Percentiles rank a stretch among this genome's conserved stretches.
These are phyloP conservation scores for Mucor velutinosus DNA, from an alignment of 371 early-diverging fungal species.

Conservation along the genomic window DNA sequence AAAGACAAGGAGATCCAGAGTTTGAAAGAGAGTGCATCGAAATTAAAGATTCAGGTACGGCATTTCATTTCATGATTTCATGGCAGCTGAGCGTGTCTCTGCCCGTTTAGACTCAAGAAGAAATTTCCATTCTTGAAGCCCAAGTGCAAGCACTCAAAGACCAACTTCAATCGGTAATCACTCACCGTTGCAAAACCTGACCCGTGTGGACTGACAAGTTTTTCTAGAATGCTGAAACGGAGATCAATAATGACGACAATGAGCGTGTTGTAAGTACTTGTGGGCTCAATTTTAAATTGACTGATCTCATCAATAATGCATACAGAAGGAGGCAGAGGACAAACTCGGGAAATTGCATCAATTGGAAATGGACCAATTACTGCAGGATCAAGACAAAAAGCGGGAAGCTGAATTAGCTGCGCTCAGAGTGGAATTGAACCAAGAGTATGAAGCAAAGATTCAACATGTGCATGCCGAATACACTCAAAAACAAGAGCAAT, in stretches of 20 bases:
- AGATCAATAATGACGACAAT: neutral
- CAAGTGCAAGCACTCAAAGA: neutral
- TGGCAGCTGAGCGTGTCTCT: neutral
- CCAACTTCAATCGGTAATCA: neutral
- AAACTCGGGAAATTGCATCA: conserved; percentile 12
- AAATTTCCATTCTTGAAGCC: conserved; percentile 3
- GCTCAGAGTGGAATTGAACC: neutral
- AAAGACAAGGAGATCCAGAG: conserved; percentile 31
- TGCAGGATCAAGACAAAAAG: conserved; percentile 12
- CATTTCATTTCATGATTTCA: neutral
- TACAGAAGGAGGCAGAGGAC: conserved; percentile 4
- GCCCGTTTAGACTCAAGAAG: conserved; percentile 5
- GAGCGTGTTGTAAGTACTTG: neutral
- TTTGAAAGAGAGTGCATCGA: conserved; percentile 24
- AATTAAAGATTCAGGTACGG: conserved; percentile 15
- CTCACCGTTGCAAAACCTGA: neutral
- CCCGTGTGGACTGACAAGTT: neutral
- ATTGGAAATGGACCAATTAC: conserved; percentile 7
- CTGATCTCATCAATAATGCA: neutral
- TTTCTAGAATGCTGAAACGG: neutral
- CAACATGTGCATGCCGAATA: neutral
- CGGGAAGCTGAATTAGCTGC: neutral
- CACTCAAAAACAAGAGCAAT: neutral
- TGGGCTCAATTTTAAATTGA: neutral
- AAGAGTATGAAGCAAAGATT: conserved; percentile 1